Evolutionary conservation across 257 asterid genomes (phyloP).

Genomic region (Scutellaria baicalensis): DNA sequence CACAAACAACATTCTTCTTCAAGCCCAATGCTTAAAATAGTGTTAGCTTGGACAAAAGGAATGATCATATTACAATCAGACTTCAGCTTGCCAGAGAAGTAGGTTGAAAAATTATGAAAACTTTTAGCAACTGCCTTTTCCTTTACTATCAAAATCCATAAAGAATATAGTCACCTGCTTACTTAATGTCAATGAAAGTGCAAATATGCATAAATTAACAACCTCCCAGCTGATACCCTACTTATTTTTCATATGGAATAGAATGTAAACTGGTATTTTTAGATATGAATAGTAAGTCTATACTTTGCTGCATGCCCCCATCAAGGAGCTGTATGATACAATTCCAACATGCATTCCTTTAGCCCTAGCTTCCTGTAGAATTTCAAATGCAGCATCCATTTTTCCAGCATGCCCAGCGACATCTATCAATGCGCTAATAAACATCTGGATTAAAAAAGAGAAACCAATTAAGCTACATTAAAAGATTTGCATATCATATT

Average conservation of each 20-base stretch:
- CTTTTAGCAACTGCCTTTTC: neutral
- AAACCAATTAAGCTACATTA: slow-evolving; percentile 9
- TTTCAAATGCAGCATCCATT: slow-evolving; percentile 88
- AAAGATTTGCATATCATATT: neutral
- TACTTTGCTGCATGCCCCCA: slow-evolving; percentile 99
- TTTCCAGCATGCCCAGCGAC: slow-evolving; percentile 97
- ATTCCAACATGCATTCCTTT: slow-evolving; percentile 75
- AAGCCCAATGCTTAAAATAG: slow-evolving; percentile 1
- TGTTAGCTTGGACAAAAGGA: neutral
- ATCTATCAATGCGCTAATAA: slow-evolving; percentile 93
- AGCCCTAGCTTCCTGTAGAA: slow-evolving; percentile 65
- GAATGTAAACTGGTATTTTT: neutral
- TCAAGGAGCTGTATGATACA: slow-evolving; percentile 88
- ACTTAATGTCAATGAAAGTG: slow-evolving; percentile 1
- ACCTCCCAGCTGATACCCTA: slow-evolving; percentile 4
- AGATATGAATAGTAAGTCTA: slow-evolving; percentile 8
- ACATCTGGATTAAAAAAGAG: slow-evolving; percentile 48
- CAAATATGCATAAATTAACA: neutral
- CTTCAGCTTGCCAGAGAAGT: neutral
- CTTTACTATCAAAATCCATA: slow-evolving; percentile 1
- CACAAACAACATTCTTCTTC: neutral
- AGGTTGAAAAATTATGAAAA: neutral
- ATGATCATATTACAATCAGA: slow-evolving; percentile 1
- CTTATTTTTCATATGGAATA: slow-evolving; percentile 2
- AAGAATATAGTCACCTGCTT: neutral